phyloP scores from a whole-genome alignment of 208 protist species.

The Wallacemonas sp. region DNA sequence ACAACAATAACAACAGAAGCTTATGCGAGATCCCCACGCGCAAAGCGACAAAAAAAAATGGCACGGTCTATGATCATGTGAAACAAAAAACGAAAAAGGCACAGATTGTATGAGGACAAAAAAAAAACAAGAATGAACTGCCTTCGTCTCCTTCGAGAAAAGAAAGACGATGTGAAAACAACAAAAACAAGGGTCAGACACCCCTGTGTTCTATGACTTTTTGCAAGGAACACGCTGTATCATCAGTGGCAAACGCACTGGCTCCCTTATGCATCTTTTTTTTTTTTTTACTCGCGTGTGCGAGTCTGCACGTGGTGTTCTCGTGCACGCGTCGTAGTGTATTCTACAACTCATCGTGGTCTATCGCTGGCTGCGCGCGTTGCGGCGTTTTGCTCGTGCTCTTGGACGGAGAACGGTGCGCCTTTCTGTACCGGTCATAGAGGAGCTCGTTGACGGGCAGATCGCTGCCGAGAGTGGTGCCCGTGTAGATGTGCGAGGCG shows the following conservation, averaged over 20 bases:
- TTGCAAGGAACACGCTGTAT: no score
- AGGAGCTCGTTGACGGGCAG: constrained; percentile 73
- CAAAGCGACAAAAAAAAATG: no score
- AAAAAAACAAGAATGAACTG: constrained; percentile 21
- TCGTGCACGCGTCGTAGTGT: constrained; percentile 16
- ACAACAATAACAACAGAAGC: neutral
- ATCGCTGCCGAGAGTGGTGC: constrained; percentile 7
- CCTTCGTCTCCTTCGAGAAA: no score
- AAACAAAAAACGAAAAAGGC: constrained; percentile 8
- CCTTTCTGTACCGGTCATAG: constrained; percentile 75
- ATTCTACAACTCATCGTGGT: constrained; percentile 12
- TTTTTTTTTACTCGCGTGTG: no score
- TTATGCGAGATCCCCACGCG: neutral
- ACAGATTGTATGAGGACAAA: constrained; percentile 2
- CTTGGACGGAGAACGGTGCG: constrained; percentile 17
- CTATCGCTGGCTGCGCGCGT: neutral
- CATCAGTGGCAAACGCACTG: no score
- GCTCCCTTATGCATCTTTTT: no score
- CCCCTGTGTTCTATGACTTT: no score
- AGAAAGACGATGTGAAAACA: constrained; percentile 12
- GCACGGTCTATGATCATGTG: constrained; percentile 7
- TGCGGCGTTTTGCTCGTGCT: constrained; percentile 1
- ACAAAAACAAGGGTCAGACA: constrained; percentile 9
- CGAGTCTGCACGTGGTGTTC: constrained; percentile 3
- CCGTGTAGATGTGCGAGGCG: constrained; percentile 33